phyloP scores from a whole-genome alignment of 1,139 yeast species.

The Debaryomyces nepalensis region DNA sequence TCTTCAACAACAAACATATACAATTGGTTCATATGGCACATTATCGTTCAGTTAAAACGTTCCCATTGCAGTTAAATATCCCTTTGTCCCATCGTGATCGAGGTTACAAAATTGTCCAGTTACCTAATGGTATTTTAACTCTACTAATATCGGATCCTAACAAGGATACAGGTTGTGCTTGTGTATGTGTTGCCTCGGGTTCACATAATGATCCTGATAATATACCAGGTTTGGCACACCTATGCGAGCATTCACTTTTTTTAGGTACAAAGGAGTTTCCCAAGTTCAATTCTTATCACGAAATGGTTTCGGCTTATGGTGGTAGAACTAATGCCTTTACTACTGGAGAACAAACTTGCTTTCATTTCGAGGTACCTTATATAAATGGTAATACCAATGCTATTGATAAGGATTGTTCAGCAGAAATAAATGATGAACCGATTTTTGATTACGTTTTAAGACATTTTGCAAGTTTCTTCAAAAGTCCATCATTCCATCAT shows the following conservation, averaged over 20 bases:
- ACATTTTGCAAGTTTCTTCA: conserved; percentile 58
- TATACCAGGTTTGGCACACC: conserved; percentile 68
- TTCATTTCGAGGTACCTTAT: conserved; percentile 62
- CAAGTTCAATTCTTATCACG: conserved; percentile 48
- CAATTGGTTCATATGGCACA: conserved; percentile 1
- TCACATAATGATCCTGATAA: conserved; percentile 63
- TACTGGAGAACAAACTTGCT: conserved; percentile 65
- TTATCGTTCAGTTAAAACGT: conserved; percentile 19
- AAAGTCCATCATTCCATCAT: conserved; percentile 53
- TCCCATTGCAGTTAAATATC: conserved; percentile 29
- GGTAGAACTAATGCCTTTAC: conserved; percentile 71
- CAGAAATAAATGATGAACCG: conserved; percentile 23
- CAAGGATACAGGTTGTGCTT: conserved; percentile 44
- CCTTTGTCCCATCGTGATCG: conserved; percentile 40
- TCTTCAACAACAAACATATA: too few relatives aligned
- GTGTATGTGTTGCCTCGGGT: conserved; percentile 62
- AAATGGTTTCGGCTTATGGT: conserved; percentile 47
- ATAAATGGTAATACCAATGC: conserved; percentile 22
- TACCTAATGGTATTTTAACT: conserved; percentile 57
- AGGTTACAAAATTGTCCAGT: conserved; percentile 45
- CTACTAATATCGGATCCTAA: conserved; percentile 63
- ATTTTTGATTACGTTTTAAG: conserved; percentile 49
- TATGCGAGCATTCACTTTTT: conserved; percentile 72
- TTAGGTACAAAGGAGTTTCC: conserved; percentile 62
- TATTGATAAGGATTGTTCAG: neutral